A percentile compares a stretch with the other conserved stretches of the same genome.
These are phyloP conservation scores for Coprinopsis strossmayeri DNA, from an alignment of 768 basidiomycete genomes.

Conservation along the genomic window DNA sequence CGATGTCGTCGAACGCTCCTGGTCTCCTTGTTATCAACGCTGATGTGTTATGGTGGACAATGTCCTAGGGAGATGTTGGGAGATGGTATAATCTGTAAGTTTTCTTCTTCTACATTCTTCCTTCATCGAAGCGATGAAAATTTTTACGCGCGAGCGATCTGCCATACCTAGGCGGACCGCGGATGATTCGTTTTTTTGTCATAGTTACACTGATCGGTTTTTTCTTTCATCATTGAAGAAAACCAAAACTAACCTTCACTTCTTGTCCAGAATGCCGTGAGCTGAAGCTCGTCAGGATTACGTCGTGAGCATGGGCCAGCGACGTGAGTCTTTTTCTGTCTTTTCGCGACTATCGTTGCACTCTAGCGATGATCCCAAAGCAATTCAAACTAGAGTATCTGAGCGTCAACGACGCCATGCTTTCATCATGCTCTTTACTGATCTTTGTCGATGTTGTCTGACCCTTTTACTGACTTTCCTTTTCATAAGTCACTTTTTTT, in stretches of 20 bases:
- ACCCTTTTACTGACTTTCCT: background rate
- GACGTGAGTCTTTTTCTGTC: constrained; percentile 2
- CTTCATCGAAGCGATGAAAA: constrained; percentile 54
- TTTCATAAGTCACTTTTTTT: background rate
- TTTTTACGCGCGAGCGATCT: constrained; percentile 37
- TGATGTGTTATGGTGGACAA: too few relatives aligned
- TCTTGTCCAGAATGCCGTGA: background rate
- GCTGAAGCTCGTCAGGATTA: too few relatives aligned
- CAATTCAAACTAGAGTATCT: constrained; percentile 93
- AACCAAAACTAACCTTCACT: constrained; percentile 7
- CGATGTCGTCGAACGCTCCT: background rate
- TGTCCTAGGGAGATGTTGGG: too few relatives aligned
- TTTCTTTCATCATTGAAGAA: constrained; percentile 8
- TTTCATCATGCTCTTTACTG: constrained; percentile 62
- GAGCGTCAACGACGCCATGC: constrained; percentile 67
- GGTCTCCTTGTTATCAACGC: background rate
- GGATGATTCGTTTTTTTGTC: constrained; percentile 63
- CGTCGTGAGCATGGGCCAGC: background rate
- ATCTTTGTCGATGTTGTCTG: constrained; percentile 19
- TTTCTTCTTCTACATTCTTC: constrained; percentile 5
- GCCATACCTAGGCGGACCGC: constrained; percentile 45
- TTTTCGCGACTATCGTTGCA: constrained; percentile 1
- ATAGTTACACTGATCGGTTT: constrained; percentile 88
- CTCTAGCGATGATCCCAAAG: constrained; percentile 46
- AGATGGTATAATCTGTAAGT: background rate